These are phyloP conservation scores for Avicennia marina DNA, from an alignment of 257 asterid species.

Conservation along the genomic window DNA sequence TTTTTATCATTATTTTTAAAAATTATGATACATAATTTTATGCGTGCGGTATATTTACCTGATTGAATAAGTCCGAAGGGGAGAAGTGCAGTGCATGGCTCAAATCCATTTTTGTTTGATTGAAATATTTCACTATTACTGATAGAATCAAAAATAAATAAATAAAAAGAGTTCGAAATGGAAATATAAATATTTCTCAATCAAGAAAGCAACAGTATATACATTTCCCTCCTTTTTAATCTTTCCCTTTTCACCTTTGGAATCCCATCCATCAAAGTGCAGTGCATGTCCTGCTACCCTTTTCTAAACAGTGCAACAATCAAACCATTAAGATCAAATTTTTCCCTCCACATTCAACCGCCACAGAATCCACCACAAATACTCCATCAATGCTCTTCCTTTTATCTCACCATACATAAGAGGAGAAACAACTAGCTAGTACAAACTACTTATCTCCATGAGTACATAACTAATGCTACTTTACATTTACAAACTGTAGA, in stretches of 20 bases:
- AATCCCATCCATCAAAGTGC: not conserved
- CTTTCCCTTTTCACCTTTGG: slow-evolving; percentile 13
- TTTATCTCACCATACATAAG: not conserved
- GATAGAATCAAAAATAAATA: no score
- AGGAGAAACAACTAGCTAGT: not conserved
- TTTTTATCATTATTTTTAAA: no score
- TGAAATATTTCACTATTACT: slow-evolving; percentile 9
- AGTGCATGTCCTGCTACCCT: not conserved
- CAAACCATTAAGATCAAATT: not conserved
- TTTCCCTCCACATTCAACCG: not conserved
- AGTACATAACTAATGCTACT: slow-evolving; percentile 13
- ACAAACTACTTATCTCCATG: slow-evolving; percentile 15
- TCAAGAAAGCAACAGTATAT: slow-evolving; percentile 15
- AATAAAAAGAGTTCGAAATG: slow-evolving; percentile 12
- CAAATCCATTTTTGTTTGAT: slow-evolving; percentile 14
- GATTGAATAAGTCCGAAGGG: not conserved
- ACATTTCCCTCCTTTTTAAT: slow-evolving; percentile 22
- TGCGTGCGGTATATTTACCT: not conserved
- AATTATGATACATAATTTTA: no score
- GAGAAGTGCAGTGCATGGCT: no score
- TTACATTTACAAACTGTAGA: slow-evolving; percentile 17
- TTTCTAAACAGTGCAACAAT: slow-evolving; percentile 5
- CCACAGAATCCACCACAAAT: slow-evolving; percentile 2
- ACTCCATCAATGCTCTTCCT: slow-evolving; percentile 6
- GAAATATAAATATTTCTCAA: slow-evolving; percentile 9